These are phyloP conservation scores for Citrus maxima DNA, from an alignment of 345 rosid species.

Conservation along the genomic window DNA sequence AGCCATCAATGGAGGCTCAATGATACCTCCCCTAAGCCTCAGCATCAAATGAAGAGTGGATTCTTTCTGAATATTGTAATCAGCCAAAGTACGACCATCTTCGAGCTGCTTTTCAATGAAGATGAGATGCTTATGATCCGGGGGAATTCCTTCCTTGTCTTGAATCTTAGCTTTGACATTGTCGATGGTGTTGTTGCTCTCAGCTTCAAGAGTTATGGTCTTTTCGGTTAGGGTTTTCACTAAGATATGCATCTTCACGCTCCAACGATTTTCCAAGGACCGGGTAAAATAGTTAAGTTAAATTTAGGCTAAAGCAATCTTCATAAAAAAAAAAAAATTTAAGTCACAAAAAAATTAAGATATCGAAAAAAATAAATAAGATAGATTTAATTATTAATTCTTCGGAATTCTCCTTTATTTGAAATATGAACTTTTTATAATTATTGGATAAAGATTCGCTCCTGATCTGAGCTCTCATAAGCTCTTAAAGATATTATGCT, in stretches of 20 bases:
- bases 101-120: conserved; percentile 95
- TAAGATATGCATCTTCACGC: conserved; percentile 70
- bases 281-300: too few relatives aligned
- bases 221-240: conserved; percentile 79
- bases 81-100: conserved; percentile 88
- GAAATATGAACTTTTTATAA: too few relatives aligned
- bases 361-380: too few relatives aligned
- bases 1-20: conserved; percentile 87
- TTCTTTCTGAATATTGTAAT: conserved; percentile 88
- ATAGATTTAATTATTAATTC: too few relatives aligned
- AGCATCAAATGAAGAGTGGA: conserved; percentile 79
- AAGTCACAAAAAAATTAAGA: too few relatives aligned
- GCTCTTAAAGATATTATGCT: too few relatives aligned
- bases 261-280: too few relatives aligned
- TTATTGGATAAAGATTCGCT: too few relatives aligned
- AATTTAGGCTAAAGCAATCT: too few relatives aligned
- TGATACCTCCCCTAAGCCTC: conserved; percentile 89
- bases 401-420: too few relatives aligned
- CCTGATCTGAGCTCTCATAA: too few relatives aligned
- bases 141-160: conserved; percentile 92
- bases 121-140: conserved; percentile 85
- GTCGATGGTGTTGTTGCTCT: conserved; percentile 85
- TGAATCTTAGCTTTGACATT: conserved; percentile 27
- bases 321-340: too few relatives aligned
- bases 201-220: conserved; percentile 92